phyloP scores from a whole-genome alignment of 495 filamentous ascomycete genomes.

The Talaromyces liani region DNA sequence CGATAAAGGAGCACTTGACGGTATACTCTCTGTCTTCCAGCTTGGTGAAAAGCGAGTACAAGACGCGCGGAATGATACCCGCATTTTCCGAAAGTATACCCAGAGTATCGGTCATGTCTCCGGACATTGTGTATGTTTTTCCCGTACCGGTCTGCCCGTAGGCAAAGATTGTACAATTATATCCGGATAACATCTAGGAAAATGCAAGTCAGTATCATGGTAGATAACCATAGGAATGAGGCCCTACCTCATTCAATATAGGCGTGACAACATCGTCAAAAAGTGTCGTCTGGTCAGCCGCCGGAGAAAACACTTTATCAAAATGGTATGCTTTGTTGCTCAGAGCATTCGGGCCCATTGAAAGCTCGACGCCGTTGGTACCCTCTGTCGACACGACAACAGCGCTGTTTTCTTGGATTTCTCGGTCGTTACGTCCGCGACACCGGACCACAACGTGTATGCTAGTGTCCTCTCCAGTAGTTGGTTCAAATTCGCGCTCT shows the following conservation, averaged over 20 bases:
- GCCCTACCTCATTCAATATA: conserved; percentile 78
- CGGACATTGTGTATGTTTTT: conserved; percentile 99
- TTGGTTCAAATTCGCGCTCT: conserved; percentile 71
- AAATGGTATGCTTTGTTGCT: conserved; percentile 97
- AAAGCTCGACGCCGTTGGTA: conserved; percentile 77
- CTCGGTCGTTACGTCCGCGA: conserved; percentile 84
- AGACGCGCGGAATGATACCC: conserved; percentile 85
- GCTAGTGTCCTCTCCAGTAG: conserved; percentile 76
- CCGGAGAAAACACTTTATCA: conserved; percentile 93
- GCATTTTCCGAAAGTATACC: conserved; percentile 83
- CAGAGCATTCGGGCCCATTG: conserved; percentile 84
- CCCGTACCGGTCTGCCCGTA: conserved; percentile 97
- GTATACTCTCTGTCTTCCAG: conserved; percentile 80
- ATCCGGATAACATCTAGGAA: conserved; percentile 81
- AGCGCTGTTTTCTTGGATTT: conserved; percentile 85
- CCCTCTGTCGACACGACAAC: conserved; percentile 86
- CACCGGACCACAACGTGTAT: conserved; percentile 97
- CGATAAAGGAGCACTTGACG: conserved; percentile 97
- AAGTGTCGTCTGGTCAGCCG: conserved; percentile 85
- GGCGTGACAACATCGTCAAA: conserved; percentile 92
- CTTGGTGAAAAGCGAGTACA: conserved; percentile 79
- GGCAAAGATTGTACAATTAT: conserved; percentile 97
- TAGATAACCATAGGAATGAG: background rate
- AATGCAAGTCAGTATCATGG: background rate
- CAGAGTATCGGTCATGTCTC: conserved; percentile 83